Evolutionary conservation across 225 moss, liverwort and hornwort species (phyloP).

Genomic region (Antitrichia curtipendula): DNA sequence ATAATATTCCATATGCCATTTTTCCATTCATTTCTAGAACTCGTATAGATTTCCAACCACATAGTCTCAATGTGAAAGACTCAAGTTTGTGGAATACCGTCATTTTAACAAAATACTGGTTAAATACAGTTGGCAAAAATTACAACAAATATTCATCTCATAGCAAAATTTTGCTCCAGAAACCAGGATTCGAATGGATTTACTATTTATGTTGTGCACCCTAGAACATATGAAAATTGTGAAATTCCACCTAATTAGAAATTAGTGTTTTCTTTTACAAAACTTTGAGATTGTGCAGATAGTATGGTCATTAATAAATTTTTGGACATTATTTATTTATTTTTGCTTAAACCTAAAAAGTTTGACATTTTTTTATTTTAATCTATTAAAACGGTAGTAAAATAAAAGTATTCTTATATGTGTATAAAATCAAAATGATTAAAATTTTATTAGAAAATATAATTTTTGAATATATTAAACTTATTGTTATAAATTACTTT

Average conservation of each 20-base stretch:
- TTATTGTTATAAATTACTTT: not conserved
- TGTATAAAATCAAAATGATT: not conserved
- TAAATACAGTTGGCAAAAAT: not conserved
- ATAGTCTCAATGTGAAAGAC: no score
- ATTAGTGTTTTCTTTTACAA: not conserved
- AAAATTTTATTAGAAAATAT: no score
- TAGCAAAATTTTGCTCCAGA: not conserved
- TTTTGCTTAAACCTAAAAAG: not conserved
- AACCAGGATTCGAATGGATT: not conserved
- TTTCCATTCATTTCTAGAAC: no score
- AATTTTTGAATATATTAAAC: not conserved
- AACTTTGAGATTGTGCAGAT: not conserved
- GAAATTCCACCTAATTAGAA: not conserved
- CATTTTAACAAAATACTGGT: no score
- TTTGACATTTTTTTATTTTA: not conserved
- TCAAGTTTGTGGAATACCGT: no score
- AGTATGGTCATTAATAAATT: no score
- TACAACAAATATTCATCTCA: not conserved
- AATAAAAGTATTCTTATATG: not conserved
- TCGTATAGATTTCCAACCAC: no score
- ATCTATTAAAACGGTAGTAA: not conserved
- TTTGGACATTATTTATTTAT: not conserved
- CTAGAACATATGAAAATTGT: accelerated
- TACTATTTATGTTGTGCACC: not conserved
- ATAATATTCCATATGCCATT: no score